Conservation (phyloP, 2,329 filamentous ascomycete species). For the Stachybotrys elegans region DNA sequence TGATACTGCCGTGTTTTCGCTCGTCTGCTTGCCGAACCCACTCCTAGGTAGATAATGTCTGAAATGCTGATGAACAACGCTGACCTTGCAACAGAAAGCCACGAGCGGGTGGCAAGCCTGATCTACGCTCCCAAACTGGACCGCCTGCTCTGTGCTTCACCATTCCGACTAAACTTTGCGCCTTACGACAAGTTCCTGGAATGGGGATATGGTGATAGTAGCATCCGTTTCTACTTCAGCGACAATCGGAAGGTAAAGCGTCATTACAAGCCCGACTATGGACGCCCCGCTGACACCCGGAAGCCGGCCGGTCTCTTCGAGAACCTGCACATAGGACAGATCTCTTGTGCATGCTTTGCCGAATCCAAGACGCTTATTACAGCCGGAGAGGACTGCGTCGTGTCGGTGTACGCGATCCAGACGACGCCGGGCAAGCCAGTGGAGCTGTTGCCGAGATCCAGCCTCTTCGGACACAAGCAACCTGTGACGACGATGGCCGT, state of each 20-base stretch:
- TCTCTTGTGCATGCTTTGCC: constrained; percentile 78
- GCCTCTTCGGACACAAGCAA: constrained; percentile 84
- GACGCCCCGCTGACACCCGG: constrained; percentile 19
- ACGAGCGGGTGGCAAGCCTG: constrained; percentile 75
- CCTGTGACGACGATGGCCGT: constrained; percentile 79
- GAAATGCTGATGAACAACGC: background rate
- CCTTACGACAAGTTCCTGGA: constrained; percentile 92
- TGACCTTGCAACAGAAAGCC: constrained; percentile 42
- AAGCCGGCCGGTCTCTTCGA: constrained; percentile 80
- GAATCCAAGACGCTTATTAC: constrained; percentile 90
- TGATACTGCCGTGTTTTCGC: constrained; percentile 69
- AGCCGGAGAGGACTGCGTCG: constrained; percentile 84
- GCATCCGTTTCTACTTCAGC: constrained; percentile 82
- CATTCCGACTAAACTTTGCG: constrained; percentile 81
- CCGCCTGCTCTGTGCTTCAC: constrained; percentile 74
- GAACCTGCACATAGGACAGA: constrained; percentile 85
- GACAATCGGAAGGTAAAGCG: constrained; percentile 66
- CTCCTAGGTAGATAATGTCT: constrained; percentile 51
- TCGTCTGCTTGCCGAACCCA: constrained; percentile 74
- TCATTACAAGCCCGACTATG: constrained; percentile 2
- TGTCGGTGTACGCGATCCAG: constrained; percentile 75
- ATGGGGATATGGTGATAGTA: constrained; percentile 93
- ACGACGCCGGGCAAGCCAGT: constrained; percentile 61
- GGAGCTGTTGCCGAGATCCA: constrained; percentile 72
- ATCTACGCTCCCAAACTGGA: constrained; percentile 76